Evolutionary conservation across 2,329 filamentous ascomycete genomes (phyloP), one percentile per base, ranked within the genome.

Genomic region (Aspergillus fischeri): DNA sequence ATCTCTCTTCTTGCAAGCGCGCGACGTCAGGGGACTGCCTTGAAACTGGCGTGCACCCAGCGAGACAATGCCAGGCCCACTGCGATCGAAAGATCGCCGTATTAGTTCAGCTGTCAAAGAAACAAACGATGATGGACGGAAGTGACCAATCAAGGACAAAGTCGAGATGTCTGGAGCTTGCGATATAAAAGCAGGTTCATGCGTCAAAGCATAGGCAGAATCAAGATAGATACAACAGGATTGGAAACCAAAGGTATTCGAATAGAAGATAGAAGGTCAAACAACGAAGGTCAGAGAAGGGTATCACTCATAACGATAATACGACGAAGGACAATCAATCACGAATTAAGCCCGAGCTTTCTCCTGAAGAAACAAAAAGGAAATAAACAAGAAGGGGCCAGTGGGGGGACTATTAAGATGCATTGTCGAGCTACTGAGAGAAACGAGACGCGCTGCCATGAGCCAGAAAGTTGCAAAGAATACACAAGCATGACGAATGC

Each of bases 401-500:
- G 58, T 58, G 57, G 61, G 62, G 58, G 62, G 56, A 38, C 58
- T 54, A 47, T 45, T 62, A 56, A 58, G 62, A 59, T 66, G 67
- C 60, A 68, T 67, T 64, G 66, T 55, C 60, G 55, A 58, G 60
- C 56, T 57, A 59, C 58, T 60, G 57, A 60, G 52, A 50, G 57
- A 57, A 11, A 45, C 25, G 20, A 20, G 14, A 20, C 50, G 49
- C 47, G 51, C 47, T 49, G 62, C 54, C 51, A 59, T 62, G 58
- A 49, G 53, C 53, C 55, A 56, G 44, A 58, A 64, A 51, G 54
- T 65, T 61, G 63, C 63, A 62, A 59, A 59, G 63, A 63, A 66
- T 56, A 64, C 59, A 60, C 53, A 62, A 61, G 55, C 59, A 64
- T 67, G 64, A 70, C 67, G 63, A 64, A 69, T 64, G 66, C 66